A percentile compares a stretch with the other conserved stretches of the same genome.
Evolutionary conservation across 768 basidiomycete genomes (phyloP).

Genomic region (Lactifluus subvellereus): DNA sequence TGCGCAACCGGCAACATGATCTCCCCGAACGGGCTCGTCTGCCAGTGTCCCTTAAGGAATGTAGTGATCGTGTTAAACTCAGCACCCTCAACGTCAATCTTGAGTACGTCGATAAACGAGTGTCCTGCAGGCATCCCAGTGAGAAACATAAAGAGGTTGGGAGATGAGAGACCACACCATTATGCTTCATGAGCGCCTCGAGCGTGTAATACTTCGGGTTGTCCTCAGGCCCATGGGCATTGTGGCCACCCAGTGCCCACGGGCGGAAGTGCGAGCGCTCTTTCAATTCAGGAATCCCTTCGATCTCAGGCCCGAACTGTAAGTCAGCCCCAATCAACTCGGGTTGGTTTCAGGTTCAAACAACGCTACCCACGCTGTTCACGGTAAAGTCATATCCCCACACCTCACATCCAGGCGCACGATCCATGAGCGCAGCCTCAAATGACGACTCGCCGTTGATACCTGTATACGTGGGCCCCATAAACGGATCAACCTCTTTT

Average conservation of each 20-base stretch:
- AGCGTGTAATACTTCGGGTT: conserved; percentile 55
- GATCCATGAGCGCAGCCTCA: conserved; percentile 44
- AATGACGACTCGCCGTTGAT: conserved; percentile 49
- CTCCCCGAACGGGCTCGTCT: background rate
- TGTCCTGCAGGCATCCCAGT: conserved; percentile 39
- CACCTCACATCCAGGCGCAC: conserved; percentile 36
- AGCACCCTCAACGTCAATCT: conserved; percentile 65
- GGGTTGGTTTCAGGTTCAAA: background rate
- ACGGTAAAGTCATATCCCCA: conserved; percentile 43
- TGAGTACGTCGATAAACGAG: conserved; percentile 62
- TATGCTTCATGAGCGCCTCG: conserved; percentile 54
- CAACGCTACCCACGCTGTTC: conserved; percentile 28
- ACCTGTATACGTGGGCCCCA: conserved; percentile 27
- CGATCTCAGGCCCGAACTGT: conserved; percentile 42
- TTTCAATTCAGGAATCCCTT: conserved; percentile 28
- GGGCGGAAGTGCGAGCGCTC: conserved; percentile 41
- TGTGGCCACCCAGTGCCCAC: conserved; percentile 34
- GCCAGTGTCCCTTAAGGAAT: conserved; percentile 37
- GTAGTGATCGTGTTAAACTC: conserved; percentile 56
- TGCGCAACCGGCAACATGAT: conserved; percentile 57
- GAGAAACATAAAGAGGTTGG: background rate
- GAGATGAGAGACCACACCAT: conserved; percentile 37
- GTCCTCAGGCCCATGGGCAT: conserved; percentile 43
- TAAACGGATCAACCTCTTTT: background rate
- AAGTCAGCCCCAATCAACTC: background rate